A percentile compares a stretch with the other conserved stretches of the same genome.
These are phyloP conservation scores for Phaeolepiota aurea DNA, from an alignment of 768 basidiomycete genomes.

Conservation along the genomic window DNA sequence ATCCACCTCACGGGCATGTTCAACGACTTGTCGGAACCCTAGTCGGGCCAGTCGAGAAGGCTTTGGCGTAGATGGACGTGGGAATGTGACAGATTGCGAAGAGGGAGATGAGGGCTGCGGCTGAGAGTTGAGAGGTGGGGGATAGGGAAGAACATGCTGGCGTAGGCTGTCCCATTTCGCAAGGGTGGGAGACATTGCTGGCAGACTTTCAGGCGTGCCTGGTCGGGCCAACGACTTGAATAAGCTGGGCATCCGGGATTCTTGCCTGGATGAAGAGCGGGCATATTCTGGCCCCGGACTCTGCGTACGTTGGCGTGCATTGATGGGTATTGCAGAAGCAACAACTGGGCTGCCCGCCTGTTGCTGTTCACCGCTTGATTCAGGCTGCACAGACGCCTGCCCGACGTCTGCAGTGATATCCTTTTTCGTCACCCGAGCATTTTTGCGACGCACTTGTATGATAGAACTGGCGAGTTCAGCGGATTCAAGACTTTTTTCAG, in stretches of 20 bases:
- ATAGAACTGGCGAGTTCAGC: neutral
- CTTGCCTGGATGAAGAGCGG: neutral
- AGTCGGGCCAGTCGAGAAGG: slow-evolving; percentile 41
- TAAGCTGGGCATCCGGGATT: slow-evolving; percentile 5
- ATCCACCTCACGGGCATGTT: slow-evolving; percentile 48
- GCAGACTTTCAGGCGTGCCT: slow-evolving; percentile 44
- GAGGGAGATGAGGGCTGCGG: slow-evolving; percentile 19
- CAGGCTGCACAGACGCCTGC: too few relatives aligned
- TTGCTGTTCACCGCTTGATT: too few relatives aligned
- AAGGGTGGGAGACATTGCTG: slow-evolving; percentile 27
- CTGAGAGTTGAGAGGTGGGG: slow-evolving; percentile 18
- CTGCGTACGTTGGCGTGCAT: neutral
- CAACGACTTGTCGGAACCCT: slow-evolving; percentile 59
- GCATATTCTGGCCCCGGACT: neutral
- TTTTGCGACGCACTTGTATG: neutral
- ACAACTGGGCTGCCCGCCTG: too few relatives aligned
- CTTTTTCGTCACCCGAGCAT: too few relatives aligned
- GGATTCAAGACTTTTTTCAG: slow-evolving; percentile 9
- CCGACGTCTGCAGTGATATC: too few relatives aligned
- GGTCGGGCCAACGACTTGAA: slow-evolving; percentile 6
- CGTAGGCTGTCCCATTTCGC: slow-evolving; percentile 46
- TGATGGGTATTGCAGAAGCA: neutral
- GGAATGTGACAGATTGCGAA: slow-evolving; percentile 8
- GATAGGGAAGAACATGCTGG: slow-evolving; percentile 39
- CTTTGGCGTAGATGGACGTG: slow-evolving; percentile 31